These are phyloP conservation scores for Adansonia gregorii DNA, from an alignment of 441 rosid species.

Conservation along the genomic window DNA sequence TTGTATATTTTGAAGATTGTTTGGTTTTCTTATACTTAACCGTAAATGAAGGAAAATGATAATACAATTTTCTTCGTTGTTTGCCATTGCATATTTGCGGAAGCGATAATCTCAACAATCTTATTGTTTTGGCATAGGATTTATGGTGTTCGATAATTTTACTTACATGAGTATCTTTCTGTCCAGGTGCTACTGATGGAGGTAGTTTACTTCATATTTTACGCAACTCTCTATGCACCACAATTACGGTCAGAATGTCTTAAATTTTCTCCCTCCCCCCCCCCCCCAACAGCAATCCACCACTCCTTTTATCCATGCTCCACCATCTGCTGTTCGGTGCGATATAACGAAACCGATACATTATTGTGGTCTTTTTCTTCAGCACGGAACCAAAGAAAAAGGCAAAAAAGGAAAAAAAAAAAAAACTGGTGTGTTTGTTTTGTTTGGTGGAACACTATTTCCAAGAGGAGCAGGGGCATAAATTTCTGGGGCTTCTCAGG, in stretches of 20 bases:
- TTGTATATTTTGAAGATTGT: constrained; percentile 8
- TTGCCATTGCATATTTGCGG: constrained; percentile 7
- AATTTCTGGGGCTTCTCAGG: not conserved
- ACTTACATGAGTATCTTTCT: not conserved
- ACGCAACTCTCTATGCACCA: not conserved
- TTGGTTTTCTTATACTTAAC: not conserved
- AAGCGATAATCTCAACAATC: not conserved
- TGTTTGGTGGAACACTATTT: not conserved
- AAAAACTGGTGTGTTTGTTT: not conserved
- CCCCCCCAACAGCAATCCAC: not conserved
- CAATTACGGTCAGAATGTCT: constrained; percentile 8
- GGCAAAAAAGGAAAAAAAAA: not conserved
- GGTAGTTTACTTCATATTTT: not conserved
- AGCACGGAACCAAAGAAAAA: not conserved
- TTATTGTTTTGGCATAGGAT: not conserved
- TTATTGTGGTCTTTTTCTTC: not conserved
- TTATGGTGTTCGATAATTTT: constrained; percentile 1
- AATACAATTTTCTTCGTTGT: not conserved
- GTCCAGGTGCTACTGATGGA: not conserved
- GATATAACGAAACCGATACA: not conserved
- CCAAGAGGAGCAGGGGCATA: not conserved
- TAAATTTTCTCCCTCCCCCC: not conserved
- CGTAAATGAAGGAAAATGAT: constrained; percentile 6
- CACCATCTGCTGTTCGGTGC: constrained; percentile 13
- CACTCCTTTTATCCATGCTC: constrained; percentile 4